These are phyloP conservation scores for Candida piceae DNA, from an alignment of 805 yeast species.

Conservation along the genomic window DNA sequence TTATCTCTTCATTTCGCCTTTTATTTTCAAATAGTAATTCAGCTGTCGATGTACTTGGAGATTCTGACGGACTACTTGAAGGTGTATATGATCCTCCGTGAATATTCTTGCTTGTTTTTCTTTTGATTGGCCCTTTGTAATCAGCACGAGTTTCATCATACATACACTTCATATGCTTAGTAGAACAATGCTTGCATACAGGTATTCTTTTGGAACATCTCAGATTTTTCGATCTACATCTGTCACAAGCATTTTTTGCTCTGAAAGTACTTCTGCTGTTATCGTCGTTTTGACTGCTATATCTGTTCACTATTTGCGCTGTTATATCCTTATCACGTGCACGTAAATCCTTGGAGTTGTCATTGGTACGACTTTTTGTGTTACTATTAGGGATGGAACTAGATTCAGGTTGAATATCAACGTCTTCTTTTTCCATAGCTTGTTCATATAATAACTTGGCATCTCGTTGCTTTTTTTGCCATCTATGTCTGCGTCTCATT, in stretches of 20 bases:
- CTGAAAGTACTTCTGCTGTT: neutral
- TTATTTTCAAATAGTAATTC: neutral
- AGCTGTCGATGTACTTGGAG: neutral
- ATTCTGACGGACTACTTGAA: neutral
- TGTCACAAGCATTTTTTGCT: neutral
- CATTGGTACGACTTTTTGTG: no score
- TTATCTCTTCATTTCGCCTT: neutral
- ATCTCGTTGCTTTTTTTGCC: neutral
- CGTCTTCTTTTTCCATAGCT: no score
- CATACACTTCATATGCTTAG: neutral
- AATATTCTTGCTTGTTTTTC: no score
- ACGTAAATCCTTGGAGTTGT: no score
- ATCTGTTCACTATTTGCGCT: no score
- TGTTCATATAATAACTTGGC: no score
- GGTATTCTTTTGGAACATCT: neutral
- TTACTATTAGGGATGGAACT: no score
- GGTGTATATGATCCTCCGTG: neutral
- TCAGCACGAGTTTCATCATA: neutral
- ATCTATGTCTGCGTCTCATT: neutral
- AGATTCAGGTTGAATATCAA: no score
- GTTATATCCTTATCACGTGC: no score
- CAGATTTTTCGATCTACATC: neutral
- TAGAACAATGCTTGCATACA: neutral
- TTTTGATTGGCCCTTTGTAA: neutral
- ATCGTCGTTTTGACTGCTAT: no score